Evolutionary conservation across 176 grass and related monocot genomes (phyloP), one percentile per base, ranked within the genome.

Genomic region (Oryza meridionalis): DNA sequence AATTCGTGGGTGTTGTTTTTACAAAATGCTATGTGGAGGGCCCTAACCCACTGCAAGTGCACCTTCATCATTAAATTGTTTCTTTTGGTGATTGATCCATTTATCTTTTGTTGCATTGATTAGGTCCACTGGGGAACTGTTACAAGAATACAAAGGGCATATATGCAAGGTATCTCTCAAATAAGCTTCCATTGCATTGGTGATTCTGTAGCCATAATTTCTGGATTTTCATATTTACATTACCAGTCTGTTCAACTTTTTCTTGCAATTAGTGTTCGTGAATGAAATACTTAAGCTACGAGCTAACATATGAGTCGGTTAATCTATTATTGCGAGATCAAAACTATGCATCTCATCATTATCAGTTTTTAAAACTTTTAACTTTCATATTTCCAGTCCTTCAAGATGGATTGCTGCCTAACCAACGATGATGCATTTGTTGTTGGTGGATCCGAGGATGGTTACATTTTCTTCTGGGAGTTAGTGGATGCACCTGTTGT

Each of bases 81-180:
- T 32, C 17, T 32, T 55, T 74, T 38, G 15, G 7, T 51, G 70
- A 64, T 46, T 29, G 9, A 75, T 67, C 13, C 22, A 75, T 66
- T 78, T 65, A 27, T 2, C 11, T 26, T 67, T 51, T 84, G 8
- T 78, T 65, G 42, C 26, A 19, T 90, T 85, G 6, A 59, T 85
- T 78, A 98, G 96, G 91, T 82, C 93, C 68, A 65, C 89, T 35
- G 96, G 96, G 58, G 96, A 98, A 85, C 84, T 92, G 33, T 72
- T 98, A 77, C 96, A 98, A 77, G 96, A 98, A 42, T 98, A 95
- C 69, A 98, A 92, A 83, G 93, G 96, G 13, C 96, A 98, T 82
- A 83, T 72, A 38, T 96, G 94, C 94, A 96, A 96, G 88, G 94
- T 96, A 84, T 64, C 17, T 32, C 43, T 32, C 35, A 17, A 42